Evolutionary conservation across 371 early-diverging fungal species (phyloP).

Genomic region (Blakeslea trispora): DNA sequence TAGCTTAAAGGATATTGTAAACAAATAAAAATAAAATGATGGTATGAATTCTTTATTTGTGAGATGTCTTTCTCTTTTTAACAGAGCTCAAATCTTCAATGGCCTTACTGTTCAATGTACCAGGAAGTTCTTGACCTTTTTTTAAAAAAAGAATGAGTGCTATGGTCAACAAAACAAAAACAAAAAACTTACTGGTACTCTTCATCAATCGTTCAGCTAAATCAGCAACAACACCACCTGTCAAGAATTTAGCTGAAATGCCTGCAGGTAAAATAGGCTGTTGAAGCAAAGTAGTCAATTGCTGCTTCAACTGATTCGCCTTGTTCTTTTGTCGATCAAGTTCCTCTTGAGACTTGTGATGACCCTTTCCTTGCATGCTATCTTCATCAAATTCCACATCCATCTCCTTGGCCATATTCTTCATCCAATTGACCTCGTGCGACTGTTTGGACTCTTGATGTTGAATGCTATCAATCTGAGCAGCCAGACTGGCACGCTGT

Average conservation of each 20-base stretch:
- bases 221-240: slow-evolving; percentile 66
- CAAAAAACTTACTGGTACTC: slow-evolving; percentile 15
- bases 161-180: background rate
- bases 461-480: slow-evolving; percentile 77
- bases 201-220: slow-evolving; percentile 65
- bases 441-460: slow-evolving; percentile 71
- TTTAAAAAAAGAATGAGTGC: slow-evolving; percentile 5
- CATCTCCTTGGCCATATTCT: slow-evolving; percentile 82
- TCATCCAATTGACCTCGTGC: slow-evolving; percentile 82
- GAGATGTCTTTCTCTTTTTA: slow-evolving; percentile 22
- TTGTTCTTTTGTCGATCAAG: slow-evolving; percentile 40
- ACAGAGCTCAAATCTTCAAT: slow-evolving; percentile 41
- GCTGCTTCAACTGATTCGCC: slow-evolving; percentile 54
- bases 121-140: slow-evolving; percentile 44
- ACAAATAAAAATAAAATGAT: too few species aligned
- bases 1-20: slow-evolving; percentile 15
- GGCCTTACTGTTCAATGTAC: slow-evolving; percentile 39
- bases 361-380: slow-evolving; percentile 45
- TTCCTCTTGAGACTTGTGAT: slow-evolving; percentile 26
- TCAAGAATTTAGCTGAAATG: slow-evolving; percentile 71
- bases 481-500: slow-evolving; percentile 73
- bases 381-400: slow-evolving; percentile 85
- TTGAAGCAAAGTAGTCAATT: slow-evolving; percentile 62
- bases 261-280: slow-evolving; percentile 75
- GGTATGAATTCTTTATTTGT: too few species aligned